Evolutionary conservation across 1,284 basidiomycete species (phyloP).

Genomic region (Apiotrichum gracile): DNA sequence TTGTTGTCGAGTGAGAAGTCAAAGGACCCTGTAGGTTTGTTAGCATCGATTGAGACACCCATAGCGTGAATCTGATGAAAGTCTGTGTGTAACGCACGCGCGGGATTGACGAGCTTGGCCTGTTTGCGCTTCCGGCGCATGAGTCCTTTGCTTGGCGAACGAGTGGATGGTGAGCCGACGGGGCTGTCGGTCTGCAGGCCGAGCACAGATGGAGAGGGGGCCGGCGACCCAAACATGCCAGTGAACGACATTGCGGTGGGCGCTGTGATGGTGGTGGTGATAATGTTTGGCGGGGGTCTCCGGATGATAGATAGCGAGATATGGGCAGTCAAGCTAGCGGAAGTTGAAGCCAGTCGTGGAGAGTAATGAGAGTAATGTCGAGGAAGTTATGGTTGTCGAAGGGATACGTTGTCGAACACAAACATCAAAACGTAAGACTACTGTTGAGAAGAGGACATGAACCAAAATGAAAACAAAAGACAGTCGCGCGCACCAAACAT

Average conservation of each 20-base stretch:
- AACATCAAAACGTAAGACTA: too few relatives aligned
- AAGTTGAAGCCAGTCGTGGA: too few relatives aligned
- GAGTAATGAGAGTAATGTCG: too few relatives aligned
- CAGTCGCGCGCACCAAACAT: background rate
- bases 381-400: background rate
- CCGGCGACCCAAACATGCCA: background rate
- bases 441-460: background rate
- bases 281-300: background rate
- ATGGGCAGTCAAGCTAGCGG: too few relatives aligned
- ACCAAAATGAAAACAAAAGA: background rate
- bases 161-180: background rate
- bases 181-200: background rate
- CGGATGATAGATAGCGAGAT: background rate
- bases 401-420: too few relatives aligned
- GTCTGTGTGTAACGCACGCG: background rate
- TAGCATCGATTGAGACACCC: too few relatives aligned
- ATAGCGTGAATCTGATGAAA: background rate
- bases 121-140: conserved; percentile 8
- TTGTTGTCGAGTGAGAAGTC: background rate
- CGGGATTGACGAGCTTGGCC: conserved; percentile 7
- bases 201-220: background rate
- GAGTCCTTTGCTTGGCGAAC: background rate
- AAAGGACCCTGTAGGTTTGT: background rate
- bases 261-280: background rate
- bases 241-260: background rate